A percentile compares a stretch with the other conserved stretches of the same genome.
These are phyloP conservation scores for Xylaria polymorpha DNA, from an alignment of 2,329 filamentous ascomycete genomes.

Conservation along the genomic window DNA sequence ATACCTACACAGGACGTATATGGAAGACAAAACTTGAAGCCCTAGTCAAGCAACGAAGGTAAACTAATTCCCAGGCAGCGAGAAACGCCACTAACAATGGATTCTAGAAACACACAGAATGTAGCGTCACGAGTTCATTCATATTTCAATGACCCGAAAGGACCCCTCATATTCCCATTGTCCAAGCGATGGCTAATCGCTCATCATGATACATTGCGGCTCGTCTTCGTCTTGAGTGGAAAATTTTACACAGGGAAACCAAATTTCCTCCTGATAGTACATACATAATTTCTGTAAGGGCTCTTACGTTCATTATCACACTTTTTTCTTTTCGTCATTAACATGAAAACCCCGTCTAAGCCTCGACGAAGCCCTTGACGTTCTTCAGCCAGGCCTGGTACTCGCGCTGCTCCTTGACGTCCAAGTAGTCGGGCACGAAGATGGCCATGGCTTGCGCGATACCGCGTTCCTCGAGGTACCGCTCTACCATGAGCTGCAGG, in stretches of 20 bases:
- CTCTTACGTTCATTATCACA: slow-evolving; percentile 4
- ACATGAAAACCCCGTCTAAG: slow-evolving; percentile 56
- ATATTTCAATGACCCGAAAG: slow-evolving; percentile 16
- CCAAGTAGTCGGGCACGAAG: slow-evolving; percentile 96
- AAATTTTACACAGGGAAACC: slow-evolving; percentile 30
- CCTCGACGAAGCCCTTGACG: slow-evolving; percentile 86
- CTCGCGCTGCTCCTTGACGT: slow-evolving; percentile 98
- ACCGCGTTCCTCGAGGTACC: slow-evolving; percentile 93
- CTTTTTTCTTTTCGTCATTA: slow-evolving; percentile 13
- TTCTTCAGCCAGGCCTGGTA: slow-evolving; percentile 91
- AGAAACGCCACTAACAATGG: background rate
- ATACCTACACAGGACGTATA: background rate
- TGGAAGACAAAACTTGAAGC: background rate
- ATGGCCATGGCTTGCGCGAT: slow-evolving; percentile 86
- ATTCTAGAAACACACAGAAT: background rate
- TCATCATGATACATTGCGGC: slow-evolving; percentile 19
- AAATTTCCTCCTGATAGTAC: slow-evolving; percentile 23
- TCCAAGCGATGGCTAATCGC: slow-evolving; percentile 18
- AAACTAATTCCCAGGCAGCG: background rate
- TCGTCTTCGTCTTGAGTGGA: slow-evolving; percentile 28
- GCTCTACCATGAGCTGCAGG: slow-evolving; percentile 89
- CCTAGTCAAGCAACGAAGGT: background rate
- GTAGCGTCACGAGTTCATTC: background rate
- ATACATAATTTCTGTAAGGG: slow-evolving; percentile 13
- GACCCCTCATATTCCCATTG: slow-evolving; percentile 26